Evolutionary conservation across 176 grass and related monocot genomes (phyloP).

Genomic region (Aegilops bicornis): DNA sequence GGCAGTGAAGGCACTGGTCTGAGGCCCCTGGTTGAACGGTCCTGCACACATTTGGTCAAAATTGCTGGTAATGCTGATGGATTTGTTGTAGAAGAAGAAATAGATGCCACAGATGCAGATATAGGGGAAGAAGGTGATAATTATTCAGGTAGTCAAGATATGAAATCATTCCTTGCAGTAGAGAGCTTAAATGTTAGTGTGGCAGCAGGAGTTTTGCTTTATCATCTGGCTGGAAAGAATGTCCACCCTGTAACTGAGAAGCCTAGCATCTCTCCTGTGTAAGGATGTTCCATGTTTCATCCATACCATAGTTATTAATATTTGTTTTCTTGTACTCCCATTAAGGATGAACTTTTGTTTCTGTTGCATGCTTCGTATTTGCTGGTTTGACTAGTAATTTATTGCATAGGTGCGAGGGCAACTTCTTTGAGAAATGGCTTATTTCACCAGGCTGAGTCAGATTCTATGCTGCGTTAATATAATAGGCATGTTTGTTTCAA

Average conservation of each 20-base stretch:
- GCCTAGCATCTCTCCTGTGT: constrained; percentile 30
- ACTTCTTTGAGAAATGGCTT: constrained; percentile 26
- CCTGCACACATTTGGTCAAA: constrained; percentile 83
- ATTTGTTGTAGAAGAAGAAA: constrained; percentile 29
- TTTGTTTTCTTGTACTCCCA: neutral
- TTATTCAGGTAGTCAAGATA: constrained; percentile 40
- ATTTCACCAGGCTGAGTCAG: neutral
- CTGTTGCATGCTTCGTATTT: constrained; percentile 21
- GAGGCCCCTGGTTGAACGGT: constrained; percentile 82
- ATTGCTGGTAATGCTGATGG: constrained; percentile 62
- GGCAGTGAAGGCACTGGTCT: constrained; percentile 96
- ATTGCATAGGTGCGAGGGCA: neutral
- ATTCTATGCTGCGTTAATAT: constrained; percentile 17
- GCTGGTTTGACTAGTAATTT: constrained; percentile 7
- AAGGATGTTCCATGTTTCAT: constrained; percentile 30
- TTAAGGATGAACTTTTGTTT: constrained; percentile 8
- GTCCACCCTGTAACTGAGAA: constrained; percentile 29
- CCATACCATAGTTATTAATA: constrained; percentile 1
- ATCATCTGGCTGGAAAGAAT: constrained; percentile 70
- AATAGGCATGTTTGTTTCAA: neutral
- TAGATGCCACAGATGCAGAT: constrained; percentile 42
- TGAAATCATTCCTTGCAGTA: constrained; percentile 80
- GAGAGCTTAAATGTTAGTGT: constrained; percentile 99
- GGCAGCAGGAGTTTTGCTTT: constrained; percentile 92
- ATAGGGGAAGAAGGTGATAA: constrained; percentile 48